Evolutionary conservation across 257 asterid genomes (phyloP).

Genomic region (Fraxinus americana): DNA sequence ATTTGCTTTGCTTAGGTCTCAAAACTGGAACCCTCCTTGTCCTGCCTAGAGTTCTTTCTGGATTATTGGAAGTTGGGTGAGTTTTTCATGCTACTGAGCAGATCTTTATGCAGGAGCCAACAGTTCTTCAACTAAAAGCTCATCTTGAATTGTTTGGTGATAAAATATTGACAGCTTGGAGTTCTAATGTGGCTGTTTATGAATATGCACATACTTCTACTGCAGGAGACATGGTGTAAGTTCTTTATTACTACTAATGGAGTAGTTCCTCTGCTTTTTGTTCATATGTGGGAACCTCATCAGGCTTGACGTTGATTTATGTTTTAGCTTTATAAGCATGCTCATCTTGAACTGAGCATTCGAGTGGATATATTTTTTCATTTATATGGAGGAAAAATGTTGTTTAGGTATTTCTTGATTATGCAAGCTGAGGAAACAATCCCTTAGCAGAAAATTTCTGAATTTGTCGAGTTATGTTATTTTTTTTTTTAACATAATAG

Average conservation of each 20-base stretch:
- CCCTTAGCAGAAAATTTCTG: neutral
- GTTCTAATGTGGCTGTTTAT: constrained; percentile 90
- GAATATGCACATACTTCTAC: constrained; percentile 99
- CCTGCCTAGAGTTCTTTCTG: constrained; percentile 80
- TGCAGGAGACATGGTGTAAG: constrained; percentile 97
- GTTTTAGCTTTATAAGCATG: neutral
- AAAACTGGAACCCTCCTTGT: constrained; percentile 81
- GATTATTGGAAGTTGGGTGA: constrained; percentile 98
- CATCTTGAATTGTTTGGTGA: constrained; percentile 91
- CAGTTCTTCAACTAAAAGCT: constrained; percentile 96
- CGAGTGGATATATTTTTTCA: neutral
- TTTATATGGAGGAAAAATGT: no score
- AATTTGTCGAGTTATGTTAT: no score
- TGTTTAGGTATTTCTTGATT: neutral
- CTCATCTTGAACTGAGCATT: neutral
- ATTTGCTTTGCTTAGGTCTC: constrained; percentile 86
- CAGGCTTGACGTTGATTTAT: neutral
- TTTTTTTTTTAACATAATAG: no score
- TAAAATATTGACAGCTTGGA: constrained; percentile 94
- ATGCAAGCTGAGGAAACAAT: no score
- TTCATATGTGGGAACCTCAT: neutral
- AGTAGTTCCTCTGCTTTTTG: neutral
- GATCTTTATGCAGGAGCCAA: constrained; percentile 92
- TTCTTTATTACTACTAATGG: constrained; percentile 28
- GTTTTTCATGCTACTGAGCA: constrained; percentile 97